Conservation (phyloP, 345 rosid species). For the Dimocarpus longan region DNA sequence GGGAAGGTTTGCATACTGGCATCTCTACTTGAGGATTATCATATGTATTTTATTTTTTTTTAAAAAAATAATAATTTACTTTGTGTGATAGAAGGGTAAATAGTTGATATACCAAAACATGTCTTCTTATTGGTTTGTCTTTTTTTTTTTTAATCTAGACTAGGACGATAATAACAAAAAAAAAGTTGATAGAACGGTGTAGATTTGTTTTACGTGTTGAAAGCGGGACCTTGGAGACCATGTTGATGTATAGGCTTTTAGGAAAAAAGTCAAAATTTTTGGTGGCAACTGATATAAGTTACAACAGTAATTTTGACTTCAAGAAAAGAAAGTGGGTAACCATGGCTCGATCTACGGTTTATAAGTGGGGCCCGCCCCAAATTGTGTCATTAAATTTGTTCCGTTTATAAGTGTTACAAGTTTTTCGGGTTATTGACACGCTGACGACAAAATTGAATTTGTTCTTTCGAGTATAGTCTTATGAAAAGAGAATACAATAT, state of each 20-base stretch:
- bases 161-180: neutral
- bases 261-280: neutral
- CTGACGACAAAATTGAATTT: neutral
- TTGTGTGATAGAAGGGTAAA: neutral
- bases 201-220: neutral
- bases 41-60: too few relatives aligned
- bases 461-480: too few relatives aligned
- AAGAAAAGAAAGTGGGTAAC: neutral
- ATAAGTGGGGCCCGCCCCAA: neutral
- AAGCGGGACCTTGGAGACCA: too few relatives aligned
- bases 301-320: neutral
- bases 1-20: slow-evolving; percentile 24
- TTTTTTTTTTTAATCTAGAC: too few relatives aligned
- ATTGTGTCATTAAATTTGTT: neutral
- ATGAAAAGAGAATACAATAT: too few relatives aligned
- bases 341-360: neutral
- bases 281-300: neutral
- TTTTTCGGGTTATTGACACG: too few relatives aligned
- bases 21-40: slow-evolving; percentile 2
- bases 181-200: neutral
- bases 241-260: neutral
- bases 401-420: too few relatives aligned
- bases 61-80: neutral
- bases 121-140: neutral
- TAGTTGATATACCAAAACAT: neutral